Evolutionary conservation across 1,284 basidiomycete species (phyloP), one percentile per base, ranked within the genome.

Genomic region (Austroboletus novae-zelandiae): DNA sequence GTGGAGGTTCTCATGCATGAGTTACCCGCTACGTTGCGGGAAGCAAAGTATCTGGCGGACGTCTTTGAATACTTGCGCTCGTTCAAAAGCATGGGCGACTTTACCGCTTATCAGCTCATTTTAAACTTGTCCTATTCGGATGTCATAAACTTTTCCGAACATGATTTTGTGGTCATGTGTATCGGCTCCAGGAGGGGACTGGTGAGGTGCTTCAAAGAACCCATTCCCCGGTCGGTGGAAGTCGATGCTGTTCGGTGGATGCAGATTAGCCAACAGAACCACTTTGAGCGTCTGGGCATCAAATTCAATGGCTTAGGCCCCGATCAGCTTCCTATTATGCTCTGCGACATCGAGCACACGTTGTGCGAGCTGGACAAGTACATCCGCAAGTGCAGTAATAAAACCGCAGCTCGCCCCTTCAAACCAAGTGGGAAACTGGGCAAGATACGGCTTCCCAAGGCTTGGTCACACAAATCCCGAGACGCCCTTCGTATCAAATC

Each of bases 361-460:
- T 63, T 86, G 17, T 87, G 84, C 61, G 84, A 87, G 57, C 70
- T 84, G 20, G 81, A 84, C 67, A 86, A 86, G 60, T 86, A 85
- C 53, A 67, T 77, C 18, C 77, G 83, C n/a, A 66, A 67, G 51
- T 67, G 36, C 59, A 63, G 5, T 50, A 47, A 32, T 18, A 56
- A 36, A 40, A 50, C 48, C 35, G 40, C 4, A 3, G 50, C 50
- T 40, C 64, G 63, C 25, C 41, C 48, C 3, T 83, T 74, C 54
- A 58, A 50, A 11, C 55, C 68, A 4, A 67, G 63, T 1, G 55
- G 57, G 3, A 55, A 62, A 31, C 64, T 72, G 30, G 57, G 59
- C 2, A 40, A 63, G 14, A 54, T 66, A 7, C 57, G 61, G n/a
- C 57, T 84, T 9, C 81, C 82, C 0, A 72, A 69, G 50, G 80